Evolutionary conservation across 441 rosid genomes (phyloP), one percentile per base, ranked within the genome.

Genomic region (Kokia cookei): DNA sequence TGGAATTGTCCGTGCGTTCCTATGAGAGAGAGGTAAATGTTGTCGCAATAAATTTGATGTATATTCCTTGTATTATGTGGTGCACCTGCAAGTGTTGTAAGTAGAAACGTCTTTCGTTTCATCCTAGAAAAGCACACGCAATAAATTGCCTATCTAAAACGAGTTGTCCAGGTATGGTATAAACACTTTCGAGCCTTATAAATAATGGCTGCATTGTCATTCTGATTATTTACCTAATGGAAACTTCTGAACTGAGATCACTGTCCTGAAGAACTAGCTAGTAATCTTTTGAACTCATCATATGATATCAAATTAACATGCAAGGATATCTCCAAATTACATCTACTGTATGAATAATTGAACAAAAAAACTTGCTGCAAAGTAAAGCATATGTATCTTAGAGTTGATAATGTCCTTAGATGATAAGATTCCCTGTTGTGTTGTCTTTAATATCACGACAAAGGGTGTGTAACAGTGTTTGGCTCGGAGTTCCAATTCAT

Each of bases 1-100:
- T 95, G 98, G 97, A 93, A 95, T 78, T 93, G 96, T 76, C 99
- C 97, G 1, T 95, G 98, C 75, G 98, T 95, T 73, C 99, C 99
- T 19, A 95, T 93, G 98, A 91, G 99, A 83, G 99, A 95, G 80
- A 93, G 98, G 99, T 93, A 84, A 3, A 60, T 60, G 42, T 51
- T 53, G 51, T n/a, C 9, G 5, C 14, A 55, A 13, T 37, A 54
- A 26, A 24, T 47, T 77, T 59, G 5, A 55, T 51, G 29, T 35
- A 17, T 35, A 24, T 35, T 62, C 73, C 69, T 40, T 69, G 7
- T 51, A 3, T 7, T 17, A 27, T 3, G n/a, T 17, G 4, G 45
- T 69, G 43, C 12, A 40, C 35, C 27, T n/a, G 47, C 27, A 17
- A 51, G 45, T n/a, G 27, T n/a, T 51, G 47, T 51, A 55, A n/a